These are phyloP conservation scores for Scopulariopsis brevicaulis DNA, from an alignment of 2,329 filamentous ascomycete species.

Conservation along the genomic window DNA sequence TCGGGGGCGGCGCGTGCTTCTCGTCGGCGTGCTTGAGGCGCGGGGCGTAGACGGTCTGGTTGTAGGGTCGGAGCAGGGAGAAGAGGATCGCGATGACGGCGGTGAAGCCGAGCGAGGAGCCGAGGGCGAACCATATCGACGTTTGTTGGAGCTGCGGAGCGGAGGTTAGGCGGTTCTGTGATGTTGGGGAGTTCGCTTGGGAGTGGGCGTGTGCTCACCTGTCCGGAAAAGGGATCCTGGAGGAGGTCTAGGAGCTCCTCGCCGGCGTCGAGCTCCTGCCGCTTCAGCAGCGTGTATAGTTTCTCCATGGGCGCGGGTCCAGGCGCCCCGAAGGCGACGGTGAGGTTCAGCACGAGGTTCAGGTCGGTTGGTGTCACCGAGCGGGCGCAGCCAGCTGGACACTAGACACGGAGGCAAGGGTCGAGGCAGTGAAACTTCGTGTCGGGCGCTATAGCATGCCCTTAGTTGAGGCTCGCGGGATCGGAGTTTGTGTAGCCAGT, in stretches of 20 bases:
- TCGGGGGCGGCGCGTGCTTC: conserved; percentile 74
- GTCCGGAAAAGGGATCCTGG: conserved; percentile 35
- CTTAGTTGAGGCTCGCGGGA: neutral
- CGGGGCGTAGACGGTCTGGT: conserved; percentile 86
- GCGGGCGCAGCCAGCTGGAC: neutral
- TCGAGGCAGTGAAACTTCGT: neutral
- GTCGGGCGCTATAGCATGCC: neutral
- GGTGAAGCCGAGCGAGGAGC: conserved; percentile 68
- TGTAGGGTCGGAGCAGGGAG: conserved; percentile 82
- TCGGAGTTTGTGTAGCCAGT: neutral
- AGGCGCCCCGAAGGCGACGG: neutral
- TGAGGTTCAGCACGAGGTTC: neutral
- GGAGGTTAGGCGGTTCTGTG: conserved; percentile 4
- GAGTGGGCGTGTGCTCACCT: conserved; percentile 21
- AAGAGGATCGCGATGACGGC: conserved; percentile 66
- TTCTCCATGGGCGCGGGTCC: neutral
- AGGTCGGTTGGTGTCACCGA: neutral
- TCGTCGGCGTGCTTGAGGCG: conserved; percentile 88
- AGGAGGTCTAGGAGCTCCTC: conserved; percentile 35
- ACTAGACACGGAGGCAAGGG: neutral
- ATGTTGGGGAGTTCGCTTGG: neutral
- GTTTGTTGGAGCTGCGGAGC: conserved; percentile 29
- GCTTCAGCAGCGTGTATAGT: neutral
- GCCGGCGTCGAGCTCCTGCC: conserved; percentile 16
- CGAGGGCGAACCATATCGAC: conserved; percentile 69